Evolutionary conservation across 495 filamentous ascomycete genomes (phyloP), one percentile per base, ranked within the genome.

Genomic region (Trichocladium antarcticum): DNA sequence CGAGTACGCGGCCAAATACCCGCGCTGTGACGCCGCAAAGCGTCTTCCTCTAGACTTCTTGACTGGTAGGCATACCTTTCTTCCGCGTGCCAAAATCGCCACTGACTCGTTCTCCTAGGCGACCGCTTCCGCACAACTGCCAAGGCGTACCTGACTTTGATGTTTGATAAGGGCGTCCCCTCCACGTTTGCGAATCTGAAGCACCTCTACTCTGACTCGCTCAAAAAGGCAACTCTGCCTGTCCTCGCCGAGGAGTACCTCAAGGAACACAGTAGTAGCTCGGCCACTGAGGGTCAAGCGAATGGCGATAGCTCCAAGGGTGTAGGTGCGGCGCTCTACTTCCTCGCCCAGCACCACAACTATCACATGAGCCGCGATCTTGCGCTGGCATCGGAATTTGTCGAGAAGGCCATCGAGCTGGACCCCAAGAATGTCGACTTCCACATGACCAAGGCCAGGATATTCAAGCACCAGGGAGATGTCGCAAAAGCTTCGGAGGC

Each of bases 121-220:
- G 83, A 89, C 19, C 77, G 83, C 7, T 99, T 97, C 67, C 79
- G 75, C 56, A 65, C 80, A 57, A 82, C 86, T 16, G 89, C 83
- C 16, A 85, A 90, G 62, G 62, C 67, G 9, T 99, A 99, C 59
- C 64, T 99, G 47, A 73, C 82, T 53, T 76, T 84, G 5, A 89
- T 95, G 86, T 74, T 99, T 24, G 80, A 83, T 59, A 97, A 90
- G 66, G 93, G 93, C n/a, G 85, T 97, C 15, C 90, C 93, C 6
- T 97, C 92, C 0, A 84, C 87, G 3, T 97, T 99, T 63, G 87
- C 87, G 5, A 97, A 97, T 66, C 75, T 99, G 51, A 99, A 97
- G 71, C 74, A 87, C 37, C 75, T 99, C 16, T 97, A 96, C 67
- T 70, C 71, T 19, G 83, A 90, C 60, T 39, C 75, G 1, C 72